These are phyloP conservation scores for Sorghum bicolor DNA, from an alignment of 176 grass and related monocot genomes.

Conservation along the genomic window DNA sequence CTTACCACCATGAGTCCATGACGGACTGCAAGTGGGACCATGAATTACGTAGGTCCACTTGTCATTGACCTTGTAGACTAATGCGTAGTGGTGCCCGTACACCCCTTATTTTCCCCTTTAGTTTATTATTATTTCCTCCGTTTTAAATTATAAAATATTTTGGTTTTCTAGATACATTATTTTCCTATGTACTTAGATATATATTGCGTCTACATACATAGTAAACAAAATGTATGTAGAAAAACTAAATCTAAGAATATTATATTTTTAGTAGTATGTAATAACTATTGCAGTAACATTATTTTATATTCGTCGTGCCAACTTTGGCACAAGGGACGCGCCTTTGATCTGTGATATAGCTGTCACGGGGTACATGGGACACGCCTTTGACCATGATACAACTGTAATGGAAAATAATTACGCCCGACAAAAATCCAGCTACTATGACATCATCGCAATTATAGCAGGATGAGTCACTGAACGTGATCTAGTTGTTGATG, in stretches of 20 bases:
- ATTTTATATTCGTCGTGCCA: background rate
- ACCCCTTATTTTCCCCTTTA: background rate
- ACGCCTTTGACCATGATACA: background rate
- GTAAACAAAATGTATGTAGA: background rate
- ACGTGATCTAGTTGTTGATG: background rate
- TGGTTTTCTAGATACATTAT: background rate
- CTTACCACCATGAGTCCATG: too few relatives aligned
- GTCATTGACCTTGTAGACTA: background rate
- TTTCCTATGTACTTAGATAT: background rate
- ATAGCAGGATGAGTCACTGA: background rate
- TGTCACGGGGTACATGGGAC: background rate
- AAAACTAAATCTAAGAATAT: background rate
- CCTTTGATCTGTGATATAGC: background rate
- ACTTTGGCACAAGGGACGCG: background rate
- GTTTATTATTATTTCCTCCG: too few relatives aligned
- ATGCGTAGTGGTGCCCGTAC: background rate
- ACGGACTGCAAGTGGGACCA: background rate
- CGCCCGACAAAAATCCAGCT: background rate
- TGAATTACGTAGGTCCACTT: background rate
- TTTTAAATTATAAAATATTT: background rate
- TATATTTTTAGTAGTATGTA: background rate
- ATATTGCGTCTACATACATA: background rate
- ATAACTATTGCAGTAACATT: background rate
- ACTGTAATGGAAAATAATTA: background rate
- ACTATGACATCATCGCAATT: background rate